These are phyloP conservation scores for Phytophthora macrochlamydospora DNA, from an alignment of 352 stramenopile genomes.

Conservation along the genomic window DNA sequence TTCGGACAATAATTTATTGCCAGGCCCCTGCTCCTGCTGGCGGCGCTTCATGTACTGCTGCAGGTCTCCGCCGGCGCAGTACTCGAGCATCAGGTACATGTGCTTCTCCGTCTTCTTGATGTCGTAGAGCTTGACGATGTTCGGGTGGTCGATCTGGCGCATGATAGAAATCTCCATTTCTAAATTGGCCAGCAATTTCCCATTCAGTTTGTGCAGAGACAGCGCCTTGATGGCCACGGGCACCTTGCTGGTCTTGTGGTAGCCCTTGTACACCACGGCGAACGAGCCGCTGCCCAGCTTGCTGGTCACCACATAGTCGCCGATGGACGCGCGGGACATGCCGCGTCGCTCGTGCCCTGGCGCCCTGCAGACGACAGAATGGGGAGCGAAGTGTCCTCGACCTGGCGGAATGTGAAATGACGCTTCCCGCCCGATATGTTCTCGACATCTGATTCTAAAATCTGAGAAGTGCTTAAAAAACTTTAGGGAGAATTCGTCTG, in stretches of 20 bases:
- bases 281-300: conserved; percentile 94
- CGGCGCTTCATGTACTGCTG: conserved; percentile 91
- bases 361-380: no score
- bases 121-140: conserved; percentile 96
- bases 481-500: neutral
- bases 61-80: conserved; percentile 96
- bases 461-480: neutral
- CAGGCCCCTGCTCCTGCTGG: conserved; percentile 22
- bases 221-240: conserved; percentile 96
- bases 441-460: neutral
- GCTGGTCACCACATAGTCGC: conserved; percentile 90
- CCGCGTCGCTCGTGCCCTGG: neutral
- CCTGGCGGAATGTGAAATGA: neutral
- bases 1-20: conserved; percentile 30
- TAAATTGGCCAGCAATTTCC: conserved; percentile 96
- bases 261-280: conserved; percentile 89
- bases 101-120: conserved; percentile 95
- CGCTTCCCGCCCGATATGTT: neutral
- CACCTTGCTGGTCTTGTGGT: conserved; percentile 74
- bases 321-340: conserved; percentile 70
- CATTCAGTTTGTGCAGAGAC: conserved; percentile 92
- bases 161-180: conserved; percentile 98
- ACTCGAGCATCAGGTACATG: conserved; percentile 98
- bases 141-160: conserved; percentile 93
- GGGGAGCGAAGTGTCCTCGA: no score